Evolutionary conservation across 129 eudicot species (phyloP), one percentile per base, ranked within the genome.

Genomic region (Arctium minus): DNA sequence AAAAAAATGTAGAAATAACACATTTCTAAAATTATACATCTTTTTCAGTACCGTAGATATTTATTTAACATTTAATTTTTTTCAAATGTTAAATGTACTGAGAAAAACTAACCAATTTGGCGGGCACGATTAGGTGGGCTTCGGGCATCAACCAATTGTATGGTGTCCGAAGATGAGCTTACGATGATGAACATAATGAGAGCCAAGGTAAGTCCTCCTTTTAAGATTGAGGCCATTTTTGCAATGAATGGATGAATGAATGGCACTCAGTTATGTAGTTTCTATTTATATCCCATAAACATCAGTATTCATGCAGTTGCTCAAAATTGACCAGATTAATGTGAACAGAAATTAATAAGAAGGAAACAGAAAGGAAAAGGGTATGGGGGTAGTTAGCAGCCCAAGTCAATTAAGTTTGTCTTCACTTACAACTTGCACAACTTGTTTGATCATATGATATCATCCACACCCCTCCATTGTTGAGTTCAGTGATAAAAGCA

Each of bases 71-170:
- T 3, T 35, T 22, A 22, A 22, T 22, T 35, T 22, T 22, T 53
- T 53, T 42, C 37, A 48, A 6, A 70, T 72, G 2, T 12, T 3
- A 42, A 13, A 44, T 70, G 76, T 79, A 30, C 44, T 32, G 12
- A 48, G 29, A 72, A 72, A 53, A 81, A 81, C 78, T 13, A 70
- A 83, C 86, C 86, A 17, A 83, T 82, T 78, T 77, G 78, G 10
- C 82, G 86, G 17, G 22, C 73, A 29, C 7, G 82, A 33, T 48
- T 77, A 46, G 70, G 40, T 13, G 86, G 77, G 11, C 73, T 70
- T 77, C 78, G 46, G 6, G 86, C 82, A 1, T 62, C 36, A 5
- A 42, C 85, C 7, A n/a, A 4, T 50, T 62, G 30, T 13, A 77
- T 70, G 71, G 73, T 29, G 46, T 77, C 29, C 10, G 74, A 53